Base-by-base conservation (phyloP, 2,329 filamentous ascomycete genomes). In the Colletotrichum sp. region DNA sequence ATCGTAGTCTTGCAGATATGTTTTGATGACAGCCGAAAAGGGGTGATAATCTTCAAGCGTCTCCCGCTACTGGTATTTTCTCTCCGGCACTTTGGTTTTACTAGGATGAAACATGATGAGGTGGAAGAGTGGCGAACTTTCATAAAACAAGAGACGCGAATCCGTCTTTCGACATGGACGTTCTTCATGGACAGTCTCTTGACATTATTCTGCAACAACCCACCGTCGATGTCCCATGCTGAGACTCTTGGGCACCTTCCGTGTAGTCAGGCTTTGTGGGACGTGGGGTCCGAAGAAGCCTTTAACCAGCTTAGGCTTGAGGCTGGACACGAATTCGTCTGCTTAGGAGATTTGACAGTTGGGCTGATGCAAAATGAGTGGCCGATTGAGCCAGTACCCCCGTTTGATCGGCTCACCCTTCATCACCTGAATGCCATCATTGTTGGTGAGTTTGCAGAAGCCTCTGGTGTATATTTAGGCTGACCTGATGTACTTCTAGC, bases 381-480 rank as follows among this genome's bases (percentile, higher is more conserved):
- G 44, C 44, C 44, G 1, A 13, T 21, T 10, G 10, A 5, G 2
- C n/a, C 10, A 13, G n/a, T 52, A 1, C n/a, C 44, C 1, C 44
- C 44, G 6, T 21, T 52, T 21, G 44, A 52, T 21, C 44, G 44
- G 0, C 44, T 52, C 1, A 52, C 44, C 10, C 44, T 52, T 21
- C 44, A 52, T 13, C n/a, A 52, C 44, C n/a, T 52, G 6, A 52
- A 52, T 52, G 44, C 44, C 2, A 6, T 21, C 2, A 13, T 52
- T 52, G 12, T 52, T 52, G 44, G 44, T 52, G 44, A 52, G 44
- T 52, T 52, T 13, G 2, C n/a, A 8, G 10, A 8, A 1, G n/a
- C 0, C 1, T 21, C 3, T 5, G 44, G 44, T 21, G 44, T 21
- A 2, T 0, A 3, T 12, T 13, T 1, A 21, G 10, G 2, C 44